These are phyloP conservation scores for Prunus kanzakura DNA, from an alignment of 306 rosid species.

Conservation along the genomic window DNA sequence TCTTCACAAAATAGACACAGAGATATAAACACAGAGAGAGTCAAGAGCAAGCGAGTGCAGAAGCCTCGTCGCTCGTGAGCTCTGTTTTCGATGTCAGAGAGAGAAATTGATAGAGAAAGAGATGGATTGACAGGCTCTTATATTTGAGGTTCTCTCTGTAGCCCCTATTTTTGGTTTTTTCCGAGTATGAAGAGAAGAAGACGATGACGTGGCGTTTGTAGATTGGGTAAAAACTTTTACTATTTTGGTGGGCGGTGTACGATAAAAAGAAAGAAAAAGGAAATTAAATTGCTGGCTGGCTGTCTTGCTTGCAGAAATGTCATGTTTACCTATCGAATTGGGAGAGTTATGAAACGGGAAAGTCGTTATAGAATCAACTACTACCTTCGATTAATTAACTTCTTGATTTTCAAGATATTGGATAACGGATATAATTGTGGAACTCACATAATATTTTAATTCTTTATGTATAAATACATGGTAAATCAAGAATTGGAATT, in stretches of 20 bases:
- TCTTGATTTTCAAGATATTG: too few relatives aligned
- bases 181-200: neutral
- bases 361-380: too few relatives aligned
- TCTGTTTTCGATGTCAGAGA: neutral
- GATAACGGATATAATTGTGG: too few relatives aligned
- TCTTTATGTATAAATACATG: too few relatives aligned
- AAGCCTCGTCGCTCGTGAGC: constrained; percentile 12
- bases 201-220: neutral
- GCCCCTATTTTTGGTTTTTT: neutral
- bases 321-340: too few relatives aligned
- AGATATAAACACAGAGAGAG: neutral
- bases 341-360: too few relatives aligned
- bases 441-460: too few relatives aligned
- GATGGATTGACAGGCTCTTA: neutral
- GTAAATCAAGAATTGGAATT: too few relatives aligned
- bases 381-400: too few relatives aligned
- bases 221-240: neutral
- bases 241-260: constrained; percentile 7
- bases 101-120: neutral
- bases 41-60: constrained; percentile 9
- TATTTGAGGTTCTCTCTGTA: neutral
- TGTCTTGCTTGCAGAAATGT: neutral
- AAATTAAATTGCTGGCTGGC: neutral
- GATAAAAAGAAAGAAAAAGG: neutral
- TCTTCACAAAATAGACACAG: constrained; percentile 20